Percentiles rank a stretch among this genome's conserved stretches.
Conservation (phyloP, 129 eudicot genomes). For the Ambrosia trifida region DNA sequence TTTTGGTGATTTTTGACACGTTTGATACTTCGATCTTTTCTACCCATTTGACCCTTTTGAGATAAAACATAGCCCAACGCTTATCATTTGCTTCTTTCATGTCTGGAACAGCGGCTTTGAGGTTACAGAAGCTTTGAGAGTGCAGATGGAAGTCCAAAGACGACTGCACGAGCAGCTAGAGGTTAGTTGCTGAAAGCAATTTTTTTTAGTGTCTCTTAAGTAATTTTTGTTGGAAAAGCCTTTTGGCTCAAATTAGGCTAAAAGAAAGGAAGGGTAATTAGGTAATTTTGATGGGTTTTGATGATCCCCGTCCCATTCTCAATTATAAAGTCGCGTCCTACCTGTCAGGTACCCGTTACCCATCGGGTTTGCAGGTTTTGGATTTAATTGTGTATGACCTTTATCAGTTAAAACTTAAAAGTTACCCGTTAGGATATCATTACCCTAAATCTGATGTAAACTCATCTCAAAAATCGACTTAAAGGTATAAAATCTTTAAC, state of each 20-base stretch:
- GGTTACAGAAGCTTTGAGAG: slow-evolving; percentile 90
- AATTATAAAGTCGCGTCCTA: too few species aligned
- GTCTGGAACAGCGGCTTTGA: slow-evolving; percentile 58
- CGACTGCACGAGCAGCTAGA: slow-evolving; percentile 80
- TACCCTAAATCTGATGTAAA: too few species aligned
- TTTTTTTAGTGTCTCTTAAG: background rate
- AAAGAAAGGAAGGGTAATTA: background rate
- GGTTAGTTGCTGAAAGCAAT: slow-evolving; percentile 40
- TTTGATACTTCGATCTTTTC: background rate
- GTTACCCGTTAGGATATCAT: too few species aligned
- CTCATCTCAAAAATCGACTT: too few species aligned
- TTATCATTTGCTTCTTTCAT: background rate
- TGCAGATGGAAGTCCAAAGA: slow-evolving; percentile 85
- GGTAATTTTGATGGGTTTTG: background rate
- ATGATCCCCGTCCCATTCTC: too few species aligned
- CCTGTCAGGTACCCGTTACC: too few species aligned
- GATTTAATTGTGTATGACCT: too few species aligned
- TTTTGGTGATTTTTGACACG: background rate
- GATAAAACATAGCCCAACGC: background rate
- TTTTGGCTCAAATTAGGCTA: too few species aligned
- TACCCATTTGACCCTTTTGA: background rate
- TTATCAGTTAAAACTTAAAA: too few species aligned
- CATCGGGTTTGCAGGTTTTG: too few species aligned
- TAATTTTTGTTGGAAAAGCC: background rate
- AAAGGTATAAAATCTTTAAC: too few species aligned